Percentiles rank a stretch among this genome's conserved stretches.
These are phyloP conservation scores for Suillus bovinus DNA, from an alignment of 768 basidiomycete species.

Conservation along the genomic window DNA sequence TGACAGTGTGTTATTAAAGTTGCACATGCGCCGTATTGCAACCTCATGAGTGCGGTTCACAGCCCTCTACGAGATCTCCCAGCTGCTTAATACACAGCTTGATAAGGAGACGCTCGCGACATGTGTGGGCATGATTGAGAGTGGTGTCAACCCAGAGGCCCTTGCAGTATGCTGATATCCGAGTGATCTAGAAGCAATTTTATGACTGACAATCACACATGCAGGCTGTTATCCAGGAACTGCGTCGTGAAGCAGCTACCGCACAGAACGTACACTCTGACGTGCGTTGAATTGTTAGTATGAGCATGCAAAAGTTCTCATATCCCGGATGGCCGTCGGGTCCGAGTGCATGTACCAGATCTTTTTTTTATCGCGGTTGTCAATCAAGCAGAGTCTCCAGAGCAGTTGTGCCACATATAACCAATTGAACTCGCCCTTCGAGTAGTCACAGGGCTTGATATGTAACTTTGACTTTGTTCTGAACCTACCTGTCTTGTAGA, in stretches of 20 bases:
- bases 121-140: constrained; percentile 90
- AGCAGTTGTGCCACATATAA: neutral
- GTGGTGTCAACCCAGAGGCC: constrained; percentile 89
- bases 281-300: constrained; percentile 21
- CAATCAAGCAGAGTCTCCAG: neutral
- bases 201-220: neutral
- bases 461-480: neutral
- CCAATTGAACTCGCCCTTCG: neutral
- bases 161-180: constrained; percentile 62
- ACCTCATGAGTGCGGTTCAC: constrained; percentile 13
- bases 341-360: neutral
- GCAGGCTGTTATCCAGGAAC: constrained; percentile 84
- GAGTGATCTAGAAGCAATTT: neutral
- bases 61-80: constrained; percentile 89
- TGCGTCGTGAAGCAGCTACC: constrained; percentile 65
- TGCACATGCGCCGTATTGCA: constrained; percentile 3
- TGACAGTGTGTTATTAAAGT: constrained; percentile 51
- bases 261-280: constrained; percentile 27
- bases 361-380: neutral
- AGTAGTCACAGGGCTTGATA: neutral
- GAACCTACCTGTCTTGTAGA: neutral
- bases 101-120: constrained; percentile 92
- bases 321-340: neutral
- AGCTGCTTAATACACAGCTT: constrained; percentile 82
- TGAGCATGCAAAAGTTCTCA: neutral